Evolutionary conservation across 2,329 filamentous ascomycete genomes (phyloP).

Genomic region (Pyrenochaeta sp.): DNA sequence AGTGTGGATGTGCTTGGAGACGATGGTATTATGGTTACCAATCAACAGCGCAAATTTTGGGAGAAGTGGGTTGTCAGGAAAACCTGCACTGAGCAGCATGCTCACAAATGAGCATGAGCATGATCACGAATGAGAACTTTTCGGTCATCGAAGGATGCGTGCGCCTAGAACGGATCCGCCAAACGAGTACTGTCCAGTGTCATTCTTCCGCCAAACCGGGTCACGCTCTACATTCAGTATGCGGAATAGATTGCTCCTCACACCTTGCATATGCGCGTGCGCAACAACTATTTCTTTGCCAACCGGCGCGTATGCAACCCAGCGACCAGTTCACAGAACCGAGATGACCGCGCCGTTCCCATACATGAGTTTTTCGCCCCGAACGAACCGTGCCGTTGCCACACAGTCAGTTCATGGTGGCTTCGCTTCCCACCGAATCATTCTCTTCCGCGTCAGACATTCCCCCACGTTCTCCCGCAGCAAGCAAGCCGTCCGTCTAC

Average conservation of each 20-base stretch:
- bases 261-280: slow-evolving; percentile 20
- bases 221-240: slow-evolving; percentile 6
- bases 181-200: slow-evolving; percentile 1
- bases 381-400: slow-evolving; percentile 1
- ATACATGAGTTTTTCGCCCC: slow-evolving; percentile 2
- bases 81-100: slow-evolving; percentile 53
- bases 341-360: slow-evolving; percentile 5
- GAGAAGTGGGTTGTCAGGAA: slow-evolving; percentile 62
- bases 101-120: slow-evolving; percentile 51
- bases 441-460: neutral
- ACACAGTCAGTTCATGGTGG: neutral
- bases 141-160: neutral
- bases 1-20: slow-evolving; percentile 57
- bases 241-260: slow-evolving; percentile 12
- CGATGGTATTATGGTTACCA: slow-evolving; percentile 56
- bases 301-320: slow-evolving; percentile 31
- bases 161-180: neutral
- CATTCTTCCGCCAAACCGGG: slow-evolving; percentile 9
- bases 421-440: slow-evolving; percentile 1
- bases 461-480: neutral
- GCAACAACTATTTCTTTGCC: slow-evolving; percentile 19
- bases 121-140: slow-evolving; percentile 41
- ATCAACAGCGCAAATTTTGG: slow-evolving; percentile 61
- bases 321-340: slow-evolving; percentile 17
- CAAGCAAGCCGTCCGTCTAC: neutral